Evolutionary conservation across 2,329 filamentous ascomycete species (phyloP).

Genomic region (Fusarium coffeatum): DNA sequence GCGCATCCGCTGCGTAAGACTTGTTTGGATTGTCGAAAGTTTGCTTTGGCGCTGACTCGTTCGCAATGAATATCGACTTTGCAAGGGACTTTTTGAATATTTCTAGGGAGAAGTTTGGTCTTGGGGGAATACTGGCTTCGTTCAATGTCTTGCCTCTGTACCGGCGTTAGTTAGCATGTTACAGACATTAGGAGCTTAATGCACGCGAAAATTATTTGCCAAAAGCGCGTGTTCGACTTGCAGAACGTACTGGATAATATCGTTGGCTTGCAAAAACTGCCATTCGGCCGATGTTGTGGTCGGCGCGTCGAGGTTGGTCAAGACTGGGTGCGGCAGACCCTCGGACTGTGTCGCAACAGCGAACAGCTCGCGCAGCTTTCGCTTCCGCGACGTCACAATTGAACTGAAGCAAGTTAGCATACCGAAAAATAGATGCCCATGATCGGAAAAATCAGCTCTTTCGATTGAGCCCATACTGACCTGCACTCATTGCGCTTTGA

Average conservation of each 20-base stretch:
- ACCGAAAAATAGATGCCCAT: slow-evolving; percentile 57
- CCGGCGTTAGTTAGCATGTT: slow-evolving; percentile 46
- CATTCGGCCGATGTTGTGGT: slow-evolving; percentile 63
- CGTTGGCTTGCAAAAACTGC: slow-evolving; percentile 67
- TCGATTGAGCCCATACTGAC: slow-evolving; percentile 60
- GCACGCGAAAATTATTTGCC: slow-evolving; percentile 29
- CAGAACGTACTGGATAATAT: slow-evolving; percentile 69
- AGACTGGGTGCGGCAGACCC: slow-evolving; percentile 68
- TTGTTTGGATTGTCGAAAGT: slow-evolving; percentile 20
- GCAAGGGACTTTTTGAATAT: slow-evolving; percentile 54
- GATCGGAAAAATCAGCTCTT: slow-evolving; percentile 64
- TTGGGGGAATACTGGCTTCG: slow-evolving; percentile 64
- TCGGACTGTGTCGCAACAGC: slow-evolving; percentile 78
- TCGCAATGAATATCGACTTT: slow-evolving; percentile 43
- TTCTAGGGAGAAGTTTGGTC: slow-evolving; percentile 59
- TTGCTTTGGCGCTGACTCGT: slow-evolving; percentile 23
- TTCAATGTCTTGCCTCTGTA: slow-evolving; percentile 58
- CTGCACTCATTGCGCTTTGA: slow-evolving; percentile 71
- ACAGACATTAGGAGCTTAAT: slow-evolving; percentile 22
- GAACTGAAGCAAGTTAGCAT: slow-evolving; percentile 65
- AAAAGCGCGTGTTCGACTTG: slow-evolving; percentile 32
- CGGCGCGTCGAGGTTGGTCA: slow-evolving; percentile 68
- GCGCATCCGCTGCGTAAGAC: slow-evolving; percentile 11
- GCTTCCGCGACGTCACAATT: slow-evolving; percentile 86
- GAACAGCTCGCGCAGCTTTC: slow-evolving; percentile 90